Percentiles rank a stretch among this genome's conserved stretches.
These are phyloP conservation scores for Erythrophleum ivorense DNA, from an alignment of 331 rosid genomes.

Conservation along the genomic window DNA sequence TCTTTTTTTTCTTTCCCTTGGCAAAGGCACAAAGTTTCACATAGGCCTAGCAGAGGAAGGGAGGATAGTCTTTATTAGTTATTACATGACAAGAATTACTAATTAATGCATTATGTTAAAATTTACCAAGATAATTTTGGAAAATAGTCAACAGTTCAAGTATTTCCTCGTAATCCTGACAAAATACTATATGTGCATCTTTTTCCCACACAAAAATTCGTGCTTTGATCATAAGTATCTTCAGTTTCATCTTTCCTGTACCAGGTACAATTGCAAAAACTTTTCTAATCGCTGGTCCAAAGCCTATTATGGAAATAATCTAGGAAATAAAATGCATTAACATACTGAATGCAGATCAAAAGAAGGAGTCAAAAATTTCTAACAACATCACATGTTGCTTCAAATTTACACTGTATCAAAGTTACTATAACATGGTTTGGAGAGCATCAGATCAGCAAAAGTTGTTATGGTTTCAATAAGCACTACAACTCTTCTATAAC, in stretches of 20 bases:
- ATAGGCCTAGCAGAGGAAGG: conserved; percentile 3
- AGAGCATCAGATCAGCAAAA: not conserved
- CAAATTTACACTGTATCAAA: not conserved
- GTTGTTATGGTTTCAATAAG: not conserved
- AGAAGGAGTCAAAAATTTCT: not conserved
- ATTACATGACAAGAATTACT: conserved; percentile 21
- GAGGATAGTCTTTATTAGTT: not conserved
- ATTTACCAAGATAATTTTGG: conserved; percentile 12
- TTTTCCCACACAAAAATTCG: not conserved
- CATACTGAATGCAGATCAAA: not conserved
- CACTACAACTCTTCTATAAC: not conserved
- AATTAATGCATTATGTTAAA: conserved; percentile 20
- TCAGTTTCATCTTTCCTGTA: not conserved
- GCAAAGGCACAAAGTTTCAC: conserved; percentile 3
- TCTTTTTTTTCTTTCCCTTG: not conserved
- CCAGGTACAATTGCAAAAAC: not conserved
- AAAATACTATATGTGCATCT: not conserved
- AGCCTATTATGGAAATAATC: not conserved
- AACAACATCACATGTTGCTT: not conserved
- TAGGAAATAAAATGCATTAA: not conserved
- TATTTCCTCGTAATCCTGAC: conserved; percentile 25
- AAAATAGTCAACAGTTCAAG: not conserved
- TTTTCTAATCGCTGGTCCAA: not conserved
- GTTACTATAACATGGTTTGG: not conserved
- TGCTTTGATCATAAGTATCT: not conserved